Evolutionary conservation across 495 filamentous ascomycete species (phyloP).

Genomic region (Neurospora sp.): DNA sequence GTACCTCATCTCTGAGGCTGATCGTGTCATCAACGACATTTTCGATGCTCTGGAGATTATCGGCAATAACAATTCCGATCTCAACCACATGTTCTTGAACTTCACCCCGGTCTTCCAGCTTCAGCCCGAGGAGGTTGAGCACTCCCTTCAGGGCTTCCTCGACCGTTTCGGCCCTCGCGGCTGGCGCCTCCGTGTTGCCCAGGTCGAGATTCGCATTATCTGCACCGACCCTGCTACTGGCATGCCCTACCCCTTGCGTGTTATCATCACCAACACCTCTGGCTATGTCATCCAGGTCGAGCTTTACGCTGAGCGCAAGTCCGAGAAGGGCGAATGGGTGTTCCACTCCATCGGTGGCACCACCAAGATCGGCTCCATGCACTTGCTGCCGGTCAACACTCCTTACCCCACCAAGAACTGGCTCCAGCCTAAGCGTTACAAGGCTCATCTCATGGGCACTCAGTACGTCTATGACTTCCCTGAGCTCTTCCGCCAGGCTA

Average conservation of each 20-base stretch:
- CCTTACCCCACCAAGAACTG: conserved; percentile 98
- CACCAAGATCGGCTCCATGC: conserved; percentile 91
- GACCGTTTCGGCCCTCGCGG: conserved; percentile 91
- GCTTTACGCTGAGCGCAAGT: conserved; percentile 94
- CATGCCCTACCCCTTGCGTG: conserved; percentile 83
- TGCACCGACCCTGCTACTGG: conserved; percentile 85
- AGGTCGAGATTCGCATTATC: conserved; percentile 95
- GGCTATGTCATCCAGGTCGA: conserved; percentile 98
- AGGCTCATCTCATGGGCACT: conserved; percentile 97
- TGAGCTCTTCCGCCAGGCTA: conserved; percentile 94
- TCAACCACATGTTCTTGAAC: conserved; percentile 99
- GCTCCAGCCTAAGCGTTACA: conserved; percentile 98
- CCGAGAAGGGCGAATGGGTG: conserved; percentile 91
- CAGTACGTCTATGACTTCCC: conserved; percentile 99
- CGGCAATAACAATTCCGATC: conserved; percentile 96
- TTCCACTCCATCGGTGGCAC: conserved; percentile 97
- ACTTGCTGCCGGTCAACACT: conserved; percentile 78
- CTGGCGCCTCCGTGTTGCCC: conserved; percentile 93
- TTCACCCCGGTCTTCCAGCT: conserved; percentile 94
- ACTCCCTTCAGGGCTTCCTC: conserved; percentile 88
- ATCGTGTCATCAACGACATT: conserved; percentile 94
- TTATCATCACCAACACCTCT: conserved; percentile 96
- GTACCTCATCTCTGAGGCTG: conserved; percentile 95
- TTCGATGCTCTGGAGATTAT: conserved; percentile 96
- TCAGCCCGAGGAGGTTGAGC: conserved; percentile 79